Evolutionary conservation across 441 rosid species (phyloP), one percentile per base, ranked within the genome.

Genomic region (Arabidopsis hybrid): DNA sequence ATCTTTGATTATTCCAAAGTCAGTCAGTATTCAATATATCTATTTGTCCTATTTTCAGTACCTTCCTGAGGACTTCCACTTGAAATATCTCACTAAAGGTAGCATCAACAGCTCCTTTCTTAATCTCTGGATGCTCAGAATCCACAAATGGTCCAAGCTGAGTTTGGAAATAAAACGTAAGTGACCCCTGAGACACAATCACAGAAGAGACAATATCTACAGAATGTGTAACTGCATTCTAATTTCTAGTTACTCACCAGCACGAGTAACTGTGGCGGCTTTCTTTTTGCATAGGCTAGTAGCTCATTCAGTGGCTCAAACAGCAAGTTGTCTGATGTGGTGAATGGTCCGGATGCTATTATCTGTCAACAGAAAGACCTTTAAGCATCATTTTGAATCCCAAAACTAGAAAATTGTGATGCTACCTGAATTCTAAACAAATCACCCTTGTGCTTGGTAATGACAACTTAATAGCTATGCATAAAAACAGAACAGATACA

Each of bases 81-180:
- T 55, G 83, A 60, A 94, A 94, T 55, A 94, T 76, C 69, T 88
- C 95, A 62, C 84, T 85, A 71, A 85, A 88, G 78, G 89, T 89
- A 58, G 79, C 64, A 66, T 86, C 84, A 7, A 79, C 51, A 57
- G 87, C 67, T 81, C 95, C 97, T 84, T 86, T 92, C 79, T 83
- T 87, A 52, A 90, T 83, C 75, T 83, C 88, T 14, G 97, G 97
- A 84, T 90, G 97, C 56, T 89, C 93, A 31, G 92, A 86, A 83
- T 94, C 97, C 34, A 94, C 75, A 78, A 94, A 94, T 34, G 99
- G 97, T 61, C 99, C 99, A 36, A 92, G 78, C 99, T 94, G 90
- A 79, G 60, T 80, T 71, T 65, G 76, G 72, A 5, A 1, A n/a
- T 6, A 63, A 56, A 40, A 45, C 3, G 14, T 72, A 51, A 77